A percentile compares a stretch with the other conserved stretches of the same genome.
phyloP scores from a whole-genome alignment of 2,329 filamentous ascomycete species.

The Penicillium sp. region DNA sequence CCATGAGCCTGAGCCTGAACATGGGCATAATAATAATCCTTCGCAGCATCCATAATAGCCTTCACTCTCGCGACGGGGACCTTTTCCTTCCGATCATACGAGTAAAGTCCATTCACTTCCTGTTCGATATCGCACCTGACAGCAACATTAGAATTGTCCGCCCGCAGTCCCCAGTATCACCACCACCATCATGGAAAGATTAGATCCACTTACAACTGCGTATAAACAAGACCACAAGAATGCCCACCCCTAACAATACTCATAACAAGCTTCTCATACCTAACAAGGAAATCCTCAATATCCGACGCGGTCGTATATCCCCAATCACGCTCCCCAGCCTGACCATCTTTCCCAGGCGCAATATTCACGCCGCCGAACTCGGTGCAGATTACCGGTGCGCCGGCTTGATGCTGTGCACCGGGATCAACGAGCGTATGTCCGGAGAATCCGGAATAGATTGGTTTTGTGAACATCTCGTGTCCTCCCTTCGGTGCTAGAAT shows the following conservation, averaged over 20 bases:
- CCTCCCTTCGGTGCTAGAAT: conserved; percentile 60
- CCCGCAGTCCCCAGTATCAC: too few species aligned
- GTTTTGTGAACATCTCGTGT: conserved; percentile 59
- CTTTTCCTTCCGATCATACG: conserved; percentile 65
- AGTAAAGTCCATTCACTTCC: conserved; percentile 70
- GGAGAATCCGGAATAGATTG: conserved; percentile 44
- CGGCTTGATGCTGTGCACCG: conserved; percentile 56
- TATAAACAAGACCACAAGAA: conserved; percentile 68
- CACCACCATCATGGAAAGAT: not conserved
- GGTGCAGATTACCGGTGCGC: conserved; percentile 66
- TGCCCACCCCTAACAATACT: conserved; percentile 62
- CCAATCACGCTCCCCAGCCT: conserved; percentile 60
- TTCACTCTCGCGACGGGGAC: conserved; percentile 62
- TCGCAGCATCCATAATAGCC: conserved; percentile 60
- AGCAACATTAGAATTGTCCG: not conserved
- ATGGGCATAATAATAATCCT: conserved; percentile 49
- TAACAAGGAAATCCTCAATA: conserved; percentile 61
- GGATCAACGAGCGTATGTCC: conserved; percentile 44
- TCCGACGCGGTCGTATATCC: conserved; percentile 70
- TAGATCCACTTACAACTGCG: conserved; percentile 59
- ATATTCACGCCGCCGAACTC: conserved; percentile 74
- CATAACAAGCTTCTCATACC: conserved; percentile 63
- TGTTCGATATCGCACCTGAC: conserved; percentile 64
- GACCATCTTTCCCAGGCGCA: conserved; percentile 49
- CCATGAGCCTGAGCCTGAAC: conserved; percentile 22